Conservation (phyloP, 352 stramenopile genomes). For the Pythium dissimile region DNA sequence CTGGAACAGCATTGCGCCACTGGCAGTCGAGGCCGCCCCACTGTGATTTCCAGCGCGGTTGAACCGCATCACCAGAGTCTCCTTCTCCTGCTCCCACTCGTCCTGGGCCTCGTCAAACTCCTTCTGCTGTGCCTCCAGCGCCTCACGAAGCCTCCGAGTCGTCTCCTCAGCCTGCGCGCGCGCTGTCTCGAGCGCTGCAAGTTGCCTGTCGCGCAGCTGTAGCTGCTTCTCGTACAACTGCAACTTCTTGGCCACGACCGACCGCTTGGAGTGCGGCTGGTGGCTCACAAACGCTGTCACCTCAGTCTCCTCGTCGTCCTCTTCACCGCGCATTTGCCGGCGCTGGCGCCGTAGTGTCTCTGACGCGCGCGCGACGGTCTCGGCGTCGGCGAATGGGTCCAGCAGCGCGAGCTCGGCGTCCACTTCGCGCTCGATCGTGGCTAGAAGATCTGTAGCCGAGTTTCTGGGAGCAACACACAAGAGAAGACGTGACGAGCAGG, state of each 20-base stretch:
- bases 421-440: conserved; percentile 24
- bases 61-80: conserved; percentile 38
- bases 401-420: conserved; percentile 14
- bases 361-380: background rate
- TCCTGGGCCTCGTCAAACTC: conserved; percentile 47
- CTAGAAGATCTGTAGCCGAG: conserved; percentile 1
- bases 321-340: background rate
- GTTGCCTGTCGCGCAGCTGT: conserved; percentile 31
- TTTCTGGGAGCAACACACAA: background rate
- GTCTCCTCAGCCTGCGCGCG: conserved; percentile 23
- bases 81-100: conserved; percentile 68
- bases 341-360: background rate
- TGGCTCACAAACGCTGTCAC: conserved; percentile 41
- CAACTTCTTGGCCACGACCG: conserved; percentile 50
- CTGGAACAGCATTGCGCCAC: conserved; percentile 23
- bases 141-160: conserved; percentile 31
- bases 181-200: conserved; percentile 27
- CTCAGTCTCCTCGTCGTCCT: background rate
- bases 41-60: conserved; percentile 16
- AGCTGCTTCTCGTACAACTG: conserved; percentile 51
- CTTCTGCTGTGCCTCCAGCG: conserved; percentile 36
- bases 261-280: conserved; percentile 37
- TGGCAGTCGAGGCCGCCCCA: background rate
- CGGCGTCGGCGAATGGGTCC: conserved; percentile 6
- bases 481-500: no score